Conservation (phyloP, 495 filamentous ascomycete species). For the Xylaria bambusicola region DNA sequence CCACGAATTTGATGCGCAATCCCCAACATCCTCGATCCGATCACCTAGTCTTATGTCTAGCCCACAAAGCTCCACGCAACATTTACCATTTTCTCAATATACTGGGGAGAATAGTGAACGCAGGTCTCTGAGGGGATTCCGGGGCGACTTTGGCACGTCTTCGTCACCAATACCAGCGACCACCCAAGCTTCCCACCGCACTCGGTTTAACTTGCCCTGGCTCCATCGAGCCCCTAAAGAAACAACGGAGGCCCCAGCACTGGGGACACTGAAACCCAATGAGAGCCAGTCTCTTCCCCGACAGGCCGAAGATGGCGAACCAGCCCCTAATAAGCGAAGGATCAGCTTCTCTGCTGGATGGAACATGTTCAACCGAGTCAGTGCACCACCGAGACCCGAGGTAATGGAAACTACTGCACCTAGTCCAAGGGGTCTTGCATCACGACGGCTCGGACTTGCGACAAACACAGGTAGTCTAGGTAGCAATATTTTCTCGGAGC, state of each 20-base stretch:
- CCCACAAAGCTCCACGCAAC: slow-evolving; percentile 62
- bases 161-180: slow-evolving; percentile 28
- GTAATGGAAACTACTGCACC: slow-evolving; percentile 35
- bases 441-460: slow-evolving; percentile 63
- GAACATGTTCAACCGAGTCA: slow-evolving; percentile 62
- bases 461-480: slow-evolving; percentile 64
- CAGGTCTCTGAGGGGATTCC: slow-evolving; percentile 38
- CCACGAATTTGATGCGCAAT: slow-evolving; percentile 58
- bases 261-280: slow-evolving; percentile 72
- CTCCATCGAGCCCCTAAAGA: slow-evolving; percentile 71
- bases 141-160: slow-evolving; percentile 27
- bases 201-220: slow-evolving; percentile 55
- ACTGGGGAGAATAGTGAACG: slow-evolving; percentile 42
- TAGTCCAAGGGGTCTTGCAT: slow-evolving; percentile 39
- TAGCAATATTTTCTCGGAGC: slow-evolving; percentile 66
- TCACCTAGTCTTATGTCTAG: slow-evolving; percentile 67
- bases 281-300: slow-evolving; percentile 83
- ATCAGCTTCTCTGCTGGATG: slow-evolving; percentile 52
- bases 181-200: slow-evolving; percentile 34
- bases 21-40: slow-evolving; percentile 68
- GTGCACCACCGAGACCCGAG: slow-evolving; percentile 39
- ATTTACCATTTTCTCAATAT: slow-evolving; percentile 53
- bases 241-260: slow-evolving; percentile 65
- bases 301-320: slow-evolving; percentile 50
- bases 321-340: slow-evolving; percentile 43